A percentile compares a stretch with the other conserved stretches of the same genome.
Evolutionary conservation across 2,329 filamentous ascomycete species (phyloP).

Genomic region (Shiraia bambusicola): DNA sequence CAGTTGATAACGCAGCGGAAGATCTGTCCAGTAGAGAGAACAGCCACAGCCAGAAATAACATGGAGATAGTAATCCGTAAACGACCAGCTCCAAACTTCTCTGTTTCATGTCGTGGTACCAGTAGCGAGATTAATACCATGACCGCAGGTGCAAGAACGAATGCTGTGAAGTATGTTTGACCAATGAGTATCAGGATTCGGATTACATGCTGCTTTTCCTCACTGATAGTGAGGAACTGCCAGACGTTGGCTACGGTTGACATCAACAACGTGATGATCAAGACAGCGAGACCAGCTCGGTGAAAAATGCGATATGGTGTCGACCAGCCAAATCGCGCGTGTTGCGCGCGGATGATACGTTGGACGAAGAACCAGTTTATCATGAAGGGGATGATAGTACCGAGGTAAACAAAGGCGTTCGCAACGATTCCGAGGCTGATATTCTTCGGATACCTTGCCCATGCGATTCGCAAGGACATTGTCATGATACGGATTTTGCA

Average conservation of each 20-base stretch:
- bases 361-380: slow-evolving; percentile 78
- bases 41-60: slow-evolving; percentile 58
- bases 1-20: slow-evolving; percentile 67
- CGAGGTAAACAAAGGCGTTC: slow-evolving; percentile 70
- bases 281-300: slow-evolving; percentile 52
- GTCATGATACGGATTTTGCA: slow-evolving; percentile 49
- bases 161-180: slow-evolving; percentile 62
- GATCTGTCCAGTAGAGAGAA: slow-evolving; percentile 67
- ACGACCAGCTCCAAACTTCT: slow-evolving; percentile 69
- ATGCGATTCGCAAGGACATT: slow-evolving; percentile 45
- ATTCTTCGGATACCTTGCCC: slow-evolving; percentile 42
- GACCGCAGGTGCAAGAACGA: slow-evolving; percentile 67
- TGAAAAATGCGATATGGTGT: slow-evolving; percentile 52
- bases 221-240: slow-evolving; percentile 66
- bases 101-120: slow-evolving; percentile 45
- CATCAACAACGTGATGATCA: slow-evolving; percentile 64
- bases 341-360: slow-evolving; percentile 71
- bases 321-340: slow-evolving; percentile 72
- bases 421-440: slow-evolving; percentile 59
- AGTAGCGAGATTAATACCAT: slow-evolving; percentile 54
- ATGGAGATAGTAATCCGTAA: slow-evolving; percentile 69
- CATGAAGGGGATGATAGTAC: slow-evolving; percentile 75
- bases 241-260: slow-evolving; percentile 66
- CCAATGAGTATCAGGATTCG: slow-evolving; percentile 66
- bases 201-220: slow-evolving; percentile 54